Evolutionary conservation across 2,329 filamentous ascomycete genomes (phyloP).

Genomic region (Colletotrichum eleusines): DNA sequence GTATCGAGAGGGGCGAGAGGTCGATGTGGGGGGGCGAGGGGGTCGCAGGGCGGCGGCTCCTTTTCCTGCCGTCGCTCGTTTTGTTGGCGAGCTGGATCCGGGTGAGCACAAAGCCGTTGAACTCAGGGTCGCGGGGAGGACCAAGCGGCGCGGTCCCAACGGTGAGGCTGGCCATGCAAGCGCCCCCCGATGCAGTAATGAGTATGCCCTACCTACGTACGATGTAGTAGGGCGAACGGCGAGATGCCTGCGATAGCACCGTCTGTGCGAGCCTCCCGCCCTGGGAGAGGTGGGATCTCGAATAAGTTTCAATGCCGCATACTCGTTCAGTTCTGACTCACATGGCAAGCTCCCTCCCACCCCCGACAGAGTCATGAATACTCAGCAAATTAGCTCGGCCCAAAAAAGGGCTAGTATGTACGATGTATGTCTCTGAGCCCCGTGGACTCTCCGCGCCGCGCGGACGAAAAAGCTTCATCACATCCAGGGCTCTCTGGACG

Average conservation of each 20-base stretch:
- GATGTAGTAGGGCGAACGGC: neutral
- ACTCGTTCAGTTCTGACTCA: neutral
- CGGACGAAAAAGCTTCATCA: neutral
- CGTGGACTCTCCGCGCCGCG: neutral
- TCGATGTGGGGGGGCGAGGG: neutral
- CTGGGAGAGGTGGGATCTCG: neutral
- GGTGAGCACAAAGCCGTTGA: neutral
- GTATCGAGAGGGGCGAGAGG: neutral
- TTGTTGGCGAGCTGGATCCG: neutral
- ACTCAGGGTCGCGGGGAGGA: neutral
- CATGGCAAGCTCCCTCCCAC: neutral
- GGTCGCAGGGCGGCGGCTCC: neutral
- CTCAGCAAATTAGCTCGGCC: neutral
- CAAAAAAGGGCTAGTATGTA: neutral
- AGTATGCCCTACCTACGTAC: neutral
- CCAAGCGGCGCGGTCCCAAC: neutral
- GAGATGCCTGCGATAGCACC: neutral
- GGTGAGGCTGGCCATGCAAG: neutral
- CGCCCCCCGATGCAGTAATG: no score
- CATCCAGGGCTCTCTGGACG: neutral
- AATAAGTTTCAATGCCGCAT: neutral
- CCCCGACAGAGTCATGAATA: neutral
- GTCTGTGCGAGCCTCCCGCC: neutral
- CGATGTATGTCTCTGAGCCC: neutral
- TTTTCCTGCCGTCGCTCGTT: neutral